Conservation (phyloP, 192 early-diverging fungal species). For the Backusella circina region DNA sequence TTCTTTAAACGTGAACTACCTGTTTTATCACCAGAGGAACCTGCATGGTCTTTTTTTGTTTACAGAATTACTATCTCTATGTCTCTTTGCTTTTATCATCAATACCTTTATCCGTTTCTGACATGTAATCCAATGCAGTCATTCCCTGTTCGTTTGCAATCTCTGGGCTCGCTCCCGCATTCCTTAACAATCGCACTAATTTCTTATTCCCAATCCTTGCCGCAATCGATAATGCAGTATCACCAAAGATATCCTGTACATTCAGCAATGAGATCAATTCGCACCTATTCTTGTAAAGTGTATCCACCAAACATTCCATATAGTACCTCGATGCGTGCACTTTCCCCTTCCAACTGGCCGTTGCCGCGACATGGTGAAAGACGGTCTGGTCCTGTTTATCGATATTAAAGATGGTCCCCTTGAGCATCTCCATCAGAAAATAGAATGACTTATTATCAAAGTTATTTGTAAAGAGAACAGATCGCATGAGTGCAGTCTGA, state of each 20-base stretch:
- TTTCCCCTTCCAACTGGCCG: constrained; percentile 67
- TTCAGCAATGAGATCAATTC: constrained; percentile 79
- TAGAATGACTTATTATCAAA: constrained; percentile 81
- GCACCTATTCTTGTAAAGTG: constrained; percentile 61
- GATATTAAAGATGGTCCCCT: constrained; percentile 67
- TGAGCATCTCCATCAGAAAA: constrained; percentile 66
- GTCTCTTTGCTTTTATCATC: background rate
- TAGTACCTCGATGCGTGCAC: constrained; percentile 82
- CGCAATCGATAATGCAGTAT: constrained; percentile 71
- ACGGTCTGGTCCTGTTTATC: constrained; percentile 84
- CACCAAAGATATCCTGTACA: constrained; percentile 78
- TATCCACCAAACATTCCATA: constrained; percentile 79
- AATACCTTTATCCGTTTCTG: background rate
- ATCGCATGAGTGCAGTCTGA: constrained; percentile 89
- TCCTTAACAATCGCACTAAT: constrained; percentile 54
- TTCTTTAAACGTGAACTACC: background rate
- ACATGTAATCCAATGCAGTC: constrained; percentile 55
- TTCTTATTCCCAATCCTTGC: constrained; percentile 56
- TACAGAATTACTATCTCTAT: background rate
- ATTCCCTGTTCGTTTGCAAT: constrained; percentile 68
- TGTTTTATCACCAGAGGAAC: background rate
- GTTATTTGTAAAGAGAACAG: constrained; percentile 87
- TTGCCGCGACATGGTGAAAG: constrained; percentile 85
- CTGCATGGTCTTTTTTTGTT: background rate
- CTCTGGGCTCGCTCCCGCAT: constrained; percentile 56